phyloP scores from a whole-genome alignment of 2,329 filamentous ascomycete species.

The Coniochaeta sp. region DNA sequence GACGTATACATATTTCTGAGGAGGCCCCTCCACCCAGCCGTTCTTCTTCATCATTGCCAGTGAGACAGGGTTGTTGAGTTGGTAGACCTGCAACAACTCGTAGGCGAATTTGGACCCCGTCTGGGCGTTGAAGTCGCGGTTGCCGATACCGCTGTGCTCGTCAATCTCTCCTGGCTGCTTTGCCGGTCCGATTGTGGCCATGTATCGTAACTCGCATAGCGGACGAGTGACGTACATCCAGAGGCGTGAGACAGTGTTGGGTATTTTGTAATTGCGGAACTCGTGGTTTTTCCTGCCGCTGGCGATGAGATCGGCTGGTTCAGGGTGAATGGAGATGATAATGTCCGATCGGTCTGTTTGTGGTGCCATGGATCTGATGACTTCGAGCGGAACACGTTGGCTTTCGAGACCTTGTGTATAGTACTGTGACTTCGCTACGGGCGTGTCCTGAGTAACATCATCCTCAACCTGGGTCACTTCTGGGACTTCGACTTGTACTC shows the following conservation, averaged over 20 bases:
- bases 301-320: slow-evolving; percentile 40
- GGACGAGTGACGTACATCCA: slow-evolving; percentile 52
- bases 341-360: slow-evolving; percentile 45
- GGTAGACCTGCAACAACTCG: slow-evolving; percentile 49
- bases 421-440: slow-evolving; percentile 16
- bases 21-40: slow-evolving; percentile 43
- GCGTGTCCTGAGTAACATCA: background rate
- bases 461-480: background rate
- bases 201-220: slow-evolving; percentile 44
- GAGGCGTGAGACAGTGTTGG: slow-evolving; percentile 46
- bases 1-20: slow-evolving; percentile 45
- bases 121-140: slow-evolving; percentile 41
- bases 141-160: slow-evolving; percentile 37
- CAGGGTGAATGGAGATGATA: slow-evolving; percentile 40
- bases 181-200: slow-evolving; percentile 44
- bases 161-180: slow-evolving; percentile 39
- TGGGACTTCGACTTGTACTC: background rate
- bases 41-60: slow-evolving; percentile 43
- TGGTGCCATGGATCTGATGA: slow-evolving; percentile 38
- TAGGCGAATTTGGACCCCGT: slow-evolving; percentile 38
- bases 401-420: slow-evolving; percentile 31
- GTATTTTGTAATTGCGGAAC: slow-evolving; percentile 47
- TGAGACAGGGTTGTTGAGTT: slow-evolving; percentile 52
- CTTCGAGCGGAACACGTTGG: slow-evolving; percentile 43
- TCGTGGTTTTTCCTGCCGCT: slow-evolving; percentile 45